Conservation (phyloP, 495 filamentous ascomycete species). For the Penicillium pancosmium region DNA sequence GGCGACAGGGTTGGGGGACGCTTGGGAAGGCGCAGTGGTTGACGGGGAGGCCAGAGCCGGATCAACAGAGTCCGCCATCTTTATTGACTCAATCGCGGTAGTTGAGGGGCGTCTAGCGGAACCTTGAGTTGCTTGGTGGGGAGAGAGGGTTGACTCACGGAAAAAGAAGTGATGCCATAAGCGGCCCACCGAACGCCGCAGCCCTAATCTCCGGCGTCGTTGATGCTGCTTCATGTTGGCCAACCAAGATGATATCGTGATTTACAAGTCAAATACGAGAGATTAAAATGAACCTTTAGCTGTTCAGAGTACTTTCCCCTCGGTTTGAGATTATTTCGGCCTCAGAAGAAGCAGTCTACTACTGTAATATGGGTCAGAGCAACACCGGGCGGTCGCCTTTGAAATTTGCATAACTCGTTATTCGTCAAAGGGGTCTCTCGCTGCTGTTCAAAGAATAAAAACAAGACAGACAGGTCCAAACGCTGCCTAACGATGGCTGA, state of each 20-base stretch:
- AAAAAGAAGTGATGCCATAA: conserved; percentile 46
- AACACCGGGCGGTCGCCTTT: conserved; percentile 7
- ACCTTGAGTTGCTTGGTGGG: conserved; percentile 37
- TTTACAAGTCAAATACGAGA: too few relatives aligned
- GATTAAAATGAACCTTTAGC: too few relatives aligned
- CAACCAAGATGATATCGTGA: too few relatives aligned
- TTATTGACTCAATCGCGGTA: conserved; percentile 28
- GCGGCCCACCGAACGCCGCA: conserved; percentile 30
- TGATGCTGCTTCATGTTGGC: conserved; percentile 6
- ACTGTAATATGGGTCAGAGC: not conserved
- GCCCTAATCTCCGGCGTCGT: conserved; percentile 27
- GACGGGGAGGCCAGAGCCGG: conserved; percentile 23
- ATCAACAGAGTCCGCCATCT: conserved; percentile 35
- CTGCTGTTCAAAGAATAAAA: conserved; percentile 33
- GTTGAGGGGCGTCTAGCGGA: conserved; percentile 20
- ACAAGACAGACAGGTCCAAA: conserved; percentile 11
- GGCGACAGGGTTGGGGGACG: conserved; percentile 18
- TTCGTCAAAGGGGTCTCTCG: conserved; percentile 29
- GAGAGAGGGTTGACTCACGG: conserved; percentile 41
- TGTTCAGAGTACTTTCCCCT: too few relatives aligned
- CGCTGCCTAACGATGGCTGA: conserved; percentile 10
- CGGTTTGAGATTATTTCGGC: not conserved
- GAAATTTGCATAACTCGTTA: conserved; percentile 31
- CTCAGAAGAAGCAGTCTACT: not conserved
- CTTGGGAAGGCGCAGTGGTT: conserved; percentile 17